Conservation (phyloP, 768 basidiomycete genomes). For the Rubroboletus pulcherrimus region DNA sequence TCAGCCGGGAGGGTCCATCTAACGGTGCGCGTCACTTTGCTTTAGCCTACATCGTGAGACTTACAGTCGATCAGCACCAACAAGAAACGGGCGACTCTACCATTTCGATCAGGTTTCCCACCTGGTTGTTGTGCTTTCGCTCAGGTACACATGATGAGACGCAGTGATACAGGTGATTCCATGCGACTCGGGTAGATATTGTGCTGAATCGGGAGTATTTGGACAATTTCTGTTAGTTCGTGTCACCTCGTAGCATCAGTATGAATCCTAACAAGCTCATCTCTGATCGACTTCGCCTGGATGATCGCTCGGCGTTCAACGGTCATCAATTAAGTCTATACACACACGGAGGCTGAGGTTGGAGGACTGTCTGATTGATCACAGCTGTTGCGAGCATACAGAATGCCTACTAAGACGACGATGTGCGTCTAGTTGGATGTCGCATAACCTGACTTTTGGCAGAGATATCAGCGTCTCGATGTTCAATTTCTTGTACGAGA, state of each 20-base stretch:
- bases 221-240: no score
- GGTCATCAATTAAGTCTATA: background rate
- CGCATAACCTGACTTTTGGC: no score
- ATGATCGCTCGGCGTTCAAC: background rate
- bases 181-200: rapidly evolving
- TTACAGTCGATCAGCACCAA: background rate
- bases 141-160: background rate
- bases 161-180: background rate
- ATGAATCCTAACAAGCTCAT: background rate
- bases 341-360: background rate
- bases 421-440: no score
- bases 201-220: no score
- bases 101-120: background rate
- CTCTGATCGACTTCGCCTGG: background rate
- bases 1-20: background rate
- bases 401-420: no score
- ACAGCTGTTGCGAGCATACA: no score
- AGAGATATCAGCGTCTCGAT: no score
- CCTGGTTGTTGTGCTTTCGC: no score
- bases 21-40: background rate
- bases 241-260: background rate
- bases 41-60: background rate
- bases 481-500: no score
- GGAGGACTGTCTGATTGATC: background rate
- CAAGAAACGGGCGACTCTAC: background rate